Percentiles rank a stretch among this genome's conserved stretches.
Conservation (phyloP, 192 early-diverging fungal species). For the Jimgerdemannia flammicorona region DNA sequence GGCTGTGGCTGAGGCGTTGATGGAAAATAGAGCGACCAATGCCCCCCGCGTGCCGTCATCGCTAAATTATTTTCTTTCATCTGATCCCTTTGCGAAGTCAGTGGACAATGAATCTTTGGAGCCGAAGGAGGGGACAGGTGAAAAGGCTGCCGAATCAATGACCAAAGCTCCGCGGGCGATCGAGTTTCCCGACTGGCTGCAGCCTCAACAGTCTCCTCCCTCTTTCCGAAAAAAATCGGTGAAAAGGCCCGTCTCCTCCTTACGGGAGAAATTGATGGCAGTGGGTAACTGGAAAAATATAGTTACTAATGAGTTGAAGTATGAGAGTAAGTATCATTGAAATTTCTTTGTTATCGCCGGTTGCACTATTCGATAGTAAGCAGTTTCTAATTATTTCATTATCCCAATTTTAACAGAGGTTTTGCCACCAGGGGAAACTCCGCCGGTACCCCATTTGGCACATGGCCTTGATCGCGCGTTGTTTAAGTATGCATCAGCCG, state of each 20-base stretch:
- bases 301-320: neutral
- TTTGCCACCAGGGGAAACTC: neutral
- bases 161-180: too few species aligned
- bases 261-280: neutral
- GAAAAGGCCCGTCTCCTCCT: neutral
- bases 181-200: too few species aligned
- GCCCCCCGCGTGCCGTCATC: neutral
- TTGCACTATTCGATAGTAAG: neutral
- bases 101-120: neutral
- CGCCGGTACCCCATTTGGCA: constrained; percentile 34
- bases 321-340: neutral
- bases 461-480: constrained; percentile 65
- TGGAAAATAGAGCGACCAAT: too few species aligned
- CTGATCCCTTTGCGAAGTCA: neutral
- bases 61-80: neutral
- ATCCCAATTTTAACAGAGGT: neutral
- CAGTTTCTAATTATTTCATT: neutral
- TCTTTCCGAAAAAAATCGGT: too few species aligned
- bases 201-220: too few species aligned
- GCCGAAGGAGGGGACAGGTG: neutral
- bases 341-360: too few species aligned
- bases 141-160: too few species aligned
- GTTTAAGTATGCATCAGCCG: constrained; percentile 45
- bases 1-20: too few species aligned
- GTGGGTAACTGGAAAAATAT: neutral